Evolutionary conservation across 345 rosid species (phyloP), one percentile per base, ranked within the genome.

Genomic region (Populus davidiana): DNA sequence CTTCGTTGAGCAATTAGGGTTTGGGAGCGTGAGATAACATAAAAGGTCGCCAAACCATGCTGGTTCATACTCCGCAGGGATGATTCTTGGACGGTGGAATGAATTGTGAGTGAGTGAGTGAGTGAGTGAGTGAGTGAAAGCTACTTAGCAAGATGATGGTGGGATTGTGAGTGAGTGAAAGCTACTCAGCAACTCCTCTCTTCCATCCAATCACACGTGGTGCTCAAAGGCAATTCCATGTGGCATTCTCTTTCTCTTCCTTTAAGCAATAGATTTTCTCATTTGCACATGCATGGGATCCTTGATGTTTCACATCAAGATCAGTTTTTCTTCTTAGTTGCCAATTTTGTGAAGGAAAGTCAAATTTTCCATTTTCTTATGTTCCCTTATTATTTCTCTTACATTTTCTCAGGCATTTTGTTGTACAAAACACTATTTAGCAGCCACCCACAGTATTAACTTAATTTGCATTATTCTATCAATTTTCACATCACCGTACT

Each of bases 241-340:
- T 82, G 86, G 81, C 73, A 6, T 11, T 17, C 50, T 10, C 25
- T 69, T 69, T n/a, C 39, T 79, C 2, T 31, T 10, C 17, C 27
- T 44, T 68, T 3, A n/a, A 61, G 86, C 84, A 80, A 80, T 78
- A 25, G 67, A 2, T 35, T 85, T 67, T 49, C 77, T 71, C 70
- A 20, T 6, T 67, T 33, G 87, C 90, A 86, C 90, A 85, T 86
- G 89, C 81, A 65, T 5, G 25, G 4, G 9, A 59, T 76, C 29
- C 12, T 59, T 66, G 78, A 36, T 23, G 43, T 33, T 35, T 85
- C 86, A 71, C 85, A 71, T 80, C 84, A 79, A 43, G 12, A 77
- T 62, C 77, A 27, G 11, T 2, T 23, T 31, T 35, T 35, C 65
- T 50, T 67, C 33, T 13, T 21, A 20, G 5, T 13, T 10, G 36